A percentile compares a stretch with the other conserved stretches of the same genome.
Conservation (phyloP, 2,329 filamentous ascomycete genomes). For the Colletotrichum chrysophilum region DNA sequence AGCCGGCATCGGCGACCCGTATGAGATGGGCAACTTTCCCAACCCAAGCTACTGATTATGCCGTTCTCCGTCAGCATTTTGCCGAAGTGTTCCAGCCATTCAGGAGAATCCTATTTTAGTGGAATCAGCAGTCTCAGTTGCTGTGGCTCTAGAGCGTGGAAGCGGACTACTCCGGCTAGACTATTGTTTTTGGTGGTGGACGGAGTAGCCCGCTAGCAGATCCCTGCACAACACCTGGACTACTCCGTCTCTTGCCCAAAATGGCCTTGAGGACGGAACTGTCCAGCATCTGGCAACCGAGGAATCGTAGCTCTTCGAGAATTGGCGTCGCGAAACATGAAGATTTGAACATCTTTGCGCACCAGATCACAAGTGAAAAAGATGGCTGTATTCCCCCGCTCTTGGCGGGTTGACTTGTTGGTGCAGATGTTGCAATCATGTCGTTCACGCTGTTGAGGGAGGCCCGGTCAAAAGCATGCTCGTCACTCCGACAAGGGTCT, state of each 20-base stretch:
- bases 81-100: neutral
- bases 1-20: neutral
- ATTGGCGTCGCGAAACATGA: neutral
- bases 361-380: neutral
- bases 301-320: neutral
- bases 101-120: neutral
- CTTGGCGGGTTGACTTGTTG: neutral
- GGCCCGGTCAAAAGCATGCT: neutral
- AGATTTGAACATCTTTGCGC: neutral
- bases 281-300: neutral
- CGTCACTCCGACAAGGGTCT: neutral
- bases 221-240: neutral
- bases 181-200: neutral
- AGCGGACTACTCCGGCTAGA: neutral
- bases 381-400: neutral
- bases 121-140: neutral
- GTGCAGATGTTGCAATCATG: neutral
- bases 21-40: neutral
- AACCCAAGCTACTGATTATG: neutral
- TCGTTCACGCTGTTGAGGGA: neutral
- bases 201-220: neutral
- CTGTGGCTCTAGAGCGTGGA: too few species aligned
- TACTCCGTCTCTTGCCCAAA: neutral
- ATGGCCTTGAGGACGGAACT: neutral
- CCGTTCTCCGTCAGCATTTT: neutral